A percentile compares a stretch with the other conserved stretches of the same genome.
Conservation (phyloP, 176 grass and related monocot genomes). For the Bonia amplexicaulis region DNA sequence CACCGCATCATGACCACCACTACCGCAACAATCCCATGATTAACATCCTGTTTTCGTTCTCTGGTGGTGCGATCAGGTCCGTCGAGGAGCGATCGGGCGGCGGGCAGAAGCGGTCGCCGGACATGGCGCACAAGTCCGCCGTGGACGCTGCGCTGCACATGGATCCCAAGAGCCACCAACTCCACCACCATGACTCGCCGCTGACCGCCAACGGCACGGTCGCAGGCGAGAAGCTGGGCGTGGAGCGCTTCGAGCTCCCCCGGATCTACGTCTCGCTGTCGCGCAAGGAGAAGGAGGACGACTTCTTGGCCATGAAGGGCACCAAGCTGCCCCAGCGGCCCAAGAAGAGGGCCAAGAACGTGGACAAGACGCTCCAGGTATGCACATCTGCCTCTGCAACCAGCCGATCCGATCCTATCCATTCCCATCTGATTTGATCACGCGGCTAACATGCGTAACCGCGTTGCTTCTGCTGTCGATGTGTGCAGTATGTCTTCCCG, state of each 20-base stretch:
- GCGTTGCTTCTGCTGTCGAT: background rate
- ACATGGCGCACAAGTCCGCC: conserved; percentile 37
- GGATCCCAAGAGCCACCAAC: conserved; percentile 29
- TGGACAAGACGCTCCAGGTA: conserved; percentile 85
- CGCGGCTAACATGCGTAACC: conserved; percentile 16
- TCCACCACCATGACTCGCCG: conserved; percentile 23
- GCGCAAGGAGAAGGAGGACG: conserved; percentile 90
- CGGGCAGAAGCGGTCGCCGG: conserved; percentile 32
- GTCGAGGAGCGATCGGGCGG: conserved; percentile 40
- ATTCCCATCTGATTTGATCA: background rate
- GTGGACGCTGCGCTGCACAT: conserved; percentile 16
- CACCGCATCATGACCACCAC: background rate
- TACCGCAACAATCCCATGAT: conserved; percentile 19
- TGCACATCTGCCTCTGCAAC: background rate
- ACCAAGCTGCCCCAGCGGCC: conserved; percentile 89
- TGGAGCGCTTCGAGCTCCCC: conserved; percentile 72
- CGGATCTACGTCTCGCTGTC: conserved; percentile 90
- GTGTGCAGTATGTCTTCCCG: conserved; percentile 79
- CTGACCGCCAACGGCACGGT: conserved; percentile 18
- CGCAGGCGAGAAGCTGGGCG: conserved; percentile 24
- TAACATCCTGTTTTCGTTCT: background rate
- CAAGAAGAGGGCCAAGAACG: conserved; percentile 89
- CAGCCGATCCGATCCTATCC: conserved; percentile 14
- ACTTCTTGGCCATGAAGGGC: conserved; percentile 84
- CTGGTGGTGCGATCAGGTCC: conserved; percentile 25